Evolutionary conservation across 257 asterid species (phyloP), one percentile per base, ranked within the genome.

Genomic region (Primulina huaijiensis): DNA sequence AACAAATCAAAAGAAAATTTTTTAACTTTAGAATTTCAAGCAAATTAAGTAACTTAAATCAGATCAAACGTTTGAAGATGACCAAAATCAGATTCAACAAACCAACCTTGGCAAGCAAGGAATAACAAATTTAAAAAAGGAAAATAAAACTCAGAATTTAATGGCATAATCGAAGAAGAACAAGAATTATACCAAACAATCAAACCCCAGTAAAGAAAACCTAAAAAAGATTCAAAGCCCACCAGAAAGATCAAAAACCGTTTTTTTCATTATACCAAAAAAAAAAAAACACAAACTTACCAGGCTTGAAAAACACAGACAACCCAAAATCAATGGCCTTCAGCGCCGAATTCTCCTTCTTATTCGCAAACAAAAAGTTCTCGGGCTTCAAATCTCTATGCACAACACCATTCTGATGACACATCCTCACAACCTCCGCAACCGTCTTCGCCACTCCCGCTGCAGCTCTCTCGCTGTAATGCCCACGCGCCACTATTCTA

Each of bases 381-480:
- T 92, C 98, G 5, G 98, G 98, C 83, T 90, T 90, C 95, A 92
- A 88, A 74, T 92, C 98, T n/a, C 98, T 83, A 78, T 92, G 97
- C 83, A 90, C 79, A 38, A 90, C 97, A 5, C 97, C 97, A 50
- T 89, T 73, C 57, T 83, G 84, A 75, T 91, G 97, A 38, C 97
- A 91, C 92, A 81, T 84, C 83, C 89, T 75, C 5, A 91, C 90
- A 38, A 92, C 98, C 74, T 90, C 97, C 20, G 94, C 98, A 1
- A 88, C 77, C 43, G 97, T 90, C 80, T 72, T 85, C 0, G 89
- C 92, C 29, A 92, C 85, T 17, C 61, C 75, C 4, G 97, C 96
- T 0, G 98, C 98, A 40, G 95, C 97, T 72, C 97, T 77, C 81
- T 92, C 98, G 79, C 96, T 90, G 80, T 92, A 92, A 72, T 92